Evolutionary conservation across 1,139 yeast genomes (phyloP), one percentile per base, ranked within the genome.

Genomic region (Taphrina wiesneri): DNA sequence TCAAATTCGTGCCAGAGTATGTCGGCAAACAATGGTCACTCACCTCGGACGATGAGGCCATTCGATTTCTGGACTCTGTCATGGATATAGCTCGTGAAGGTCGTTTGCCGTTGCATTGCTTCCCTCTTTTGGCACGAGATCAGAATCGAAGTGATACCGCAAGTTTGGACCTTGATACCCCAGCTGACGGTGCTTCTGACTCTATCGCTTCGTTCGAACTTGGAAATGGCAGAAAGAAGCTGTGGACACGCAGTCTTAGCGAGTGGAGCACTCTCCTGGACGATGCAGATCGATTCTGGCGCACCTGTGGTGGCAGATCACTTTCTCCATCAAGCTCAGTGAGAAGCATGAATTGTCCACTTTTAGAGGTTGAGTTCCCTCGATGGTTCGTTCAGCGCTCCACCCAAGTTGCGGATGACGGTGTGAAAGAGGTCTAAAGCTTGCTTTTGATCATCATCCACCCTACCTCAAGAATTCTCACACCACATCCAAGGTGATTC

Each of bases 11-110:
- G 11, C 57, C 56, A 1, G 64, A 60, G 41, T 60, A 49, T 32
- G 64, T 60, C 17, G 64, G 64, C 26, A 60, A 60, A 28, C 64
- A 60, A 30, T 60, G 64, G 64, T 60, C 64, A 4, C 36, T 60
- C 32, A 60, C 64, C 34, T 52, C 57, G 11, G 64, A 60, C 49
- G 64, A 54, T 13, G 64, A 60, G n/a, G 64, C 64, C 17, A 60
- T 60, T 5, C 39, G 56, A n/a, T 60, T 60, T 13, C 41, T 60
- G 41, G 64, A 60, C 28, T 52, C 57, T 15, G 64, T 60, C 28
- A 60, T 60, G 64, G 64, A 60, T 28, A 32, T 41, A 2, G 64
- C 64, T 28, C 49, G 47, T 13, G 47, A 51, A 13, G 64, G 64
- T 4, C 49, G 64, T 13, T 41, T 60, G 28, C 64, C 64, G 11